Percentiles rank a stretch among this genome's conserved stretches.
Conservation (phyloP, 139 green algal genomes). For the Chlamydomonas sphaeroides region DNA sequence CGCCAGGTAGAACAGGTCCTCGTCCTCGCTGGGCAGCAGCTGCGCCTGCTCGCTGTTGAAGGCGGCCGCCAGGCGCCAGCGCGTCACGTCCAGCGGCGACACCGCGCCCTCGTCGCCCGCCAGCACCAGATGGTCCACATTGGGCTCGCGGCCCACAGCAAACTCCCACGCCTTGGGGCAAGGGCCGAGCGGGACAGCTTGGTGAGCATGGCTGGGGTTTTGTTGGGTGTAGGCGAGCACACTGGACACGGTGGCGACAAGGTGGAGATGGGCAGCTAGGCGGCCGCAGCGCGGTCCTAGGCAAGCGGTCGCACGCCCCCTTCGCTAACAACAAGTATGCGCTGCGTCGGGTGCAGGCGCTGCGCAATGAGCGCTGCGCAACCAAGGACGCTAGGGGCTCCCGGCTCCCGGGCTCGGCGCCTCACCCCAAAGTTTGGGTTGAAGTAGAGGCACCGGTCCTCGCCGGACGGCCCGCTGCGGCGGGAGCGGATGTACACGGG, state of each 20-base stretch:
- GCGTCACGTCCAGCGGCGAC: conserved; percentile 7
- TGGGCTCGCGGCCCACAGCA: conserved; percentile 5
- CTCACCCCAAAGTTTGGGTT: conserved; percentile 27
- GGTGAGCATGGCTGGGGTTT: background rate
- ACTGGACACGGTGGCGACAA: no score
- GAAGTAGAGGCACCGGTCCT: conserved; percentile 32
- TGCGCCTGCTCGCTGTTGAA: conserved; percentile 2
- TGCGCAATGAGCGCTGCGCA: no score
- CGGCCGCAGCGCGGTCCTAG: no score
- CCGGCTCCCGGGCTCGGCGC: no score
- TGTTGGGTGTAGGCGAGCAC: no score
- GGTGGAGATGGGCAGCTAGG: no score
- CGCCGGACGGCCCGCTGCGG: background rate
- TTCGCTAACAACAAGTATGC: no score
- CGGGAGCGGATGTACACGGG: conserved; percentile 22
- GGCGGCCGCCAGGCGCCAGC: conserved; percentile 4
- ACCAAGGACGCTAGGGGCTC: no score
- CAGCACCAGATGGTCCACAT: conserved; percentile 18
- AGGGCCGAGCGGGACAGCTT: background rate
- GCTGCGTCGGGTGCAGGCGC: no score
- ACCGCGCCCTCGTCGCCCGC: conserved; percentile 17
- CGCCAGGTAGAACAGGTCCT: conserved; percentile 30
- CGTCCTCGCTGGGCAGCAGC: conserved; percentile 22
- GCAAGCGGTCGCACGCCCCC: no score
- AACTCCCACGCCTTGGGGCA: conserved; percentile 8